Evolutionary conservation across 495 filamentous ascomycete species (phyloP).

Genomic region (Penicillium arizonense): DNA sequence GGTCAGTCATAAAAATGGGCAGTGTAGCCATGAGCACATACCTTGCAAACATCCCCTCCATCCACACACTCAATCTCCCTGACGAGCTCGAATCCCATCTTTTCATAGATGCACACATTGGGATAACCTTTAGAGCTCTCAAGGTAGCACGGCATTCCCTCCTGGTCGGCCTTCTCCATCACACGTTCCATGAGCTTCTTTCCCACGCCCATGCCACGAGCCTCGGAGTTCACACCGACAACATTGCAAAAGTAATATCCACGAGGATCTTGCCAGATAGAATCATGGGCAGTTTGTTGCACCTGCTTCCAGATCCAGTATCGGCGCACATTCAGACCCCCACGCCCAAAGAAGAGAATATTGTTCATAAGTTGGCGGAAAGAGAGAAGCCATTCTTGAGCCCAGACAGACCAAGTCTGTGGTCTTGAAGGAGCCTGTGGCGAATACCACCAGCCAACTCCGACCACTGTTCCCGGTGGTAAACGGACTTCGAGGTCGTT

Average conservation of each 20-base stretch:
- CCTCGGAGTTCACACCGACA: conserved; percentile 58
- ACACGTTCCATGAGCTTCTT: conserved; percentile 57
- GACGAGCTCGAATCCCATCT: conserved; percentile 60
- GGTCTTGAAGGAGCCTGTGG: conserved; percentile 40
- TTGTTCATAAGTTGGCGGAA: conserved; percentile 60
- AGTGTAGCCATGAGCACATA: conserved; percentile 17
- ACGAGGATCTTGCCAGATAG: conserved; percentile 35
- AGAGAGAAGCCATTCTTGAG: conserved; percentile 58
- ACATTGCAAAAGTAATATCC: conserved; percentile 74
- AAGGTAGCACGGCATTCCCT: conserved; percentile 61
- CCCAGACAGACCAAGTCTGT: conserved; percentile 53
- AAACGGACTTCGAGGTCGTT: conserved; percentile 14
- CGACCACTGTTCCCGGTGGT: conserved; percentile 44
- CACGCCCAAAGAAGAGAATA: conserved; percentile 57
- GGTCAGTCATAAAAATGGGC: conserved; percentile 5
- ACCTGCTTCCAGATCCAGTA: conserved; percentile 57
- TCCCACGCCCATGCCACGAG: conserved; percentile 60
- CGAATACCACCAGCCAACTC: conserved; percentile 63
- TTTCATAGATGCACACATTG: conserved; percentile 65
- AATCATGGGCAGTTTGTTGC: conserved; percentile 38
- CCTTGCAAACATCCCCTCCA: conserved; percentile 45
- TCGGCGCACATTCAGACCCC: conserved; percentile 58
- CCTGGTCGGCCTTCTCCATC: conserved; percentile 55
- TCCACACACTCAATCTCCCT: conserved; percentile 63
- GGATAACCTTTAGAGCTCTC: conserved; percentile 62